These are phyloP conservation scores for Termitomyces sp. DNA, from an alignment of 768 basidiomycete species.

Conservation along the genomic window DNA sequence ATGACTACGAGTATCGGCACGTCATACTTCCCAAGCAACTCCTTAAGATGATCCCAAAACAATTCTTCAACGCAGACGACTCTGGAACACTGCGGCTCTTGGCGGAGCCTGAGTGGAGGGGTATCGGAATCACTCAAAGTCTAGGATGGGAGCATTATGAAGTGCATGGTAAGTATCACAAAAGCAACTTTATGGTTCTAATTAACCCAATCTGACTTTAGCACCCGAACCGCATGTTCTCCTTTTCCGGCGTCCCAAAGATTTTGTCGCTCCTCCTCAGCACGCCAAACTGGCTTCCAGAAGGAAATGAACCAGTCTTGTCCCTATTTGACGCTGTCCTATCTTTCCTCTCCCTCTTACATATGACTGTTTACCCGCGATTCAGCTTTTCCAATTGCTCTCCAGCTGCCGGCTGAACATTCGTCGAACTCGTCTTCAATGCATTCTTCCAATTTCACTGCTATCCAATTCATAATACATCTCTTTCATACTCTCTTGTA, in stretches of 20 bases:
- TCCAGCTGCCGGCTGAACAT: constrained; percentile 1
- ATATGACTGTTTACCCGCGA: constrained; percentile 3
- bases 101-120: constrained; percentile 88
- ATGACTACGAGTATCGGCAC: constrained; percentile 92
- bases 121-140: constrained; percentile 94
- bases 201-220: constrained; percentile 21
- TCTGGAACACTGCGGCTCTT: constrained; percentile 78
- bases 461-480: not conserved
- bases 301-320: constrained; percentile 31
- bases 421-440: not conserved
- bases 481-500: not conserved
- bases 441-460: constrained; percentile 4
- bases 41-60: constrained; percentile 88
- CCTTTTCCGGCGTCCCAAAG: constrained; percentile 80
- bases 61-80: constrained; percentile 70
- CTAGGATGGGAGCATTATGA: constrained; percentile 97
- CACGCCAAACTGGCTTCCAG: constrained; percentile 28
- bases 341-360: constrained; percentile 1
- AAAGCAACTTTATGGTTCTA: not conserved
- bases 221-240: constrained; percentile 93
- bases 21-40: constrained; percentile 95
- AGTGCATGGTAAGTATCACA: constrained; percentile 67
- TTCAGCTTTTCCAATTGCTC: constrained; percentile 1
- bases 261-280: constrained; percentile 52
- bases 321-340: not conserved